Evolutionary conservation across 352 stramenopile genomes (phyloP), one percentile per base, ranked within the genome.

Genomic region (Phytophthora pisi): DNA sequence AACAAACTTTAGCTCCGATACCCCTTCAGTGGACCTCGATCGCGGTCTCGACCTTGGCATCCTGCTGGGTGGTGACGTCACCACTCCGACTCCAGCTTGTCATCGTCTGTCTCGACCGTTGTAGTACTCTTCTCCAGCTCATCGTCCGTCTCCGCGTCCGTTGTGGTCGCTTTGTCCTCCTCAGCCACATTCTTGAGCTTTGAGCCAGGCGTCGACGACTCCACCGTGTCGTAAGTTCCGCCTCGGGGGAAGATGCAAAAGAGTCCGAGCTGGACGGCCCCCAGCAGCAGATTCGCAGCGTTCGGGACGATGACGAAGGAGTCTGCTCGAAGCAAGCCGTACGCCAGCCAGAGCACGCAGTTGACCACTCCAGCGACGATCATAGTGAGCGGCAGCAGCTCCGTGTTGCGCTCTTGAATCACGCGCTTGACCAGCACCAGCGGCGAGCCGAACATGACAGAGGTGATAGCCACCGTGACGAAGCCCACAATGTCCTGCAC

Each of bases 381-480:
- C 76, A 91, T 86, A 18, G 52, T 40, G 13, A 86, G 59, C 4
- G 82, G 82, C 42, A 91, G 58, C 16, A 77, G 49, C 10, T 67
- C 57, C 23, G 75, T 58, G 52, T 78, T 83, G 51, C 76, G 79
- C 28, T 80, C 75, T 56, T 74, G 58, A 28, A 91, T 64, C 52
- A 91, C 82, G 30, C 74, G 55, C 45, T 75, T 77, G 16, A 89
- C 72, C 5, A 81, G 51, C 13, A 79, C 72, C 13, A 91, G 71
- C 57, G 82, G 82, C 43, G 81, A 90, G 24, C 64, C 81, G 55
- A 89, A 85, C 78, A 92, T 91, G 57, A 93, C 66, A 7, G 74
- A 66, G 5, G 77, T 81, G 54, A 88, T 73, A 20, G 61, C 70
- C 43, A 93, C 84, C 8, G 80, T 77, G 11, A 84, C 23, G 65